Percentiles rank a stretch among this genome's conserved stretches.
Conservation (phyloP, 2,329 filamentous ascomycete species). For the Rutstroemia sp. region DNA sequence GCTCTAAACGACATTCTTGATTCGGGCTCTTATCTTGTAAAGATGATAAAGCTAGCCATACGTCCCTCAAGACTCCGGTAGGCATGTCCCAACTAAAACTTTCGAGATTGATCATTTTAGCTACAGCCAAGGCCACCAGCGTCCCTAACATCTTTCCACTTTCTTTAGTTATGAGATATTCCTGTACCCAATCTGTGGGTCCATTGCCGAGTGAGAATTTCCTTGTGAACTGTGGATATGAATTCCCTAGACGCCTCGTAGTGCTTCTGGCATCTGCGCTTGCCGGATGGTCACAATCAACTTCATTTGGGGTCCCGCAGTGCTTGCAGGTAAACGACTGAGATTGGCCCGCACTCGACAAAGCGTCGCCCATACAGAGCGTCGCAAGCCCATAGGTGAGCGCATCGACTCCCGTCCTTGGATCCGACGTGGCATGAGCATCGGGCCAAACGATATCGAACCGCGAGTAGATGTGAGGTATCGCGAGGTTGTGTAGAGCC, state of each 20-base stretch:
- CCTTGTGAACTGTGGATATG: constrained; percentile 70
- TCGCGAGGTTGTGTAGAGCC: constrained; percentile 64
- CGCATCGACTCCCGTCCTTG: constrained; percentile 69
- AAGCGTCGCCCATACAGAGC: constrained; percentile 64
- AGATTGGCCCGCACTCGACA: constrained; percentile 27
- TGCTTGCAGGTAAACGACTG: constrained; percentile 27
- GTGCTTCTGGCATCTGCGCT: constrained; percentile 11
- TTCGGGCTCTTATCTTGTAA: constrained; percentile 49
- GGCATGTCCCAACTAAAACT: constrained; percentile 87
- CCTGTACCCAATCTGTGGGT: constrained; percentile 67
- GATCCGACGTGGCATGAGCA: constrained; percentile 53
- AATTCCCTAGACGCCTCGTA: constrained; percentile 53
- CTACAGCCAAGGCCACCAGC: constrained; percentile 69
- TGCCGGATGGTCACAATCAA: constrained; percentile 22
- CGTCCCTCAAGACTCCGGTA: constrained; percentile 71
- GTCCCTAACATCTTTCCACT: constrained; percentile 86
- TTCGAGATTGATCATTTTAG: constrained; percentile 74
- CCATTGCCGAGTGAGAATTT: constrained; percentile 85
- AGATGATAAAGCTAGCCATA: constrained; percentile 72
- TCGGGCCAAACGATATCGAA: constrained; percentile 90
- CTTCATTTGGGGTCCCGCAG: constrained; percentile 25
- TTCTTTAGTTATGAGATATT: constrained; percentile 77
- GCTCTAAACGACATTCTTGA: constrained; percentile 59
- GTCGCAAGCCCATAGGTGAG: constrained; percentile 77
- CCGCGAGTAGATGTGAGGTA: constrained; percentile 73